Conservation (phyloP, 768 basidiomycete genomes). For the Suillus subluteus region DNA sequence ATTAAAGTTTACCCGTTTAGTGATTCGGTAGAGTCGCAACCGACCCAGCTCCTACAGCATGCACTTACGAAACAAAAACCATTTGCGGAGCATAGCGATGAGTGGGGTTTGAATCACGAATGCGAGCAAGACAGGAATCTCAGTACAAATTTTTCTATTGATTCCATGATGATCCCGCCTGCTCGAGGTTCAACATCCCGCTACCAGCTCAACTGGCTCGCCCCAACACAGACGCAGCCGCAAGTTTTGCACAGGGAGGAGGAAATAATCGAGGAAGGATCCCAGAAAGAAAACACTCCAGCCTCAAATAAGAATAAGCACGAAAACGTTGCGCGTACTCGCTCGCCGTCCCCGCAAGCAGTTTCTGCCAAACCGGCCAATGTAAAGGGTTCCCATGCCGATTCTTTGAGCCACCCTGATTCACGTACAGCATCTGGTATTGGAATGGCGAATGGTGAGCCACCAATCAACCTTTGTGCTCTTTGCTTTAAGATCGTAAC, state of each 20-base stretch:
- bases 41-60: slow-evolving; percentile 55
- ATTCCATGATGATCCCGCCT: slow-evolving; percentile 44
- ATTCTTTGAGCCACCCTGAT: slow-evolving; percentile 27
- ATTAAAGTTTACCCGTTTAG: slow-evolving; percentile 31
- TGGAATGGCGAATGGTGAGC: slow-evolving; percentile 37
- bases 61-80: slow-evolving; percentile 38
- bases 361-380: slow-evolving; percentile 28
- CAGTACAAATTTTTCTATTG: slow-evolving; percentile 42
- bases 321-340: slow-evolving; percentile 16
- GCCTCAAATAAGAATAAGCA: slow-evolving; percentile 23
- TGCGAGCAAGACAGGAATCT: slow-evolving; percentile 25
- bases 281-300: slow-evolving; percentile 57
- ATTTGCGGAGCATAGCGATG: slow-evolving; percentile 20
- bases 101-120: slow-evolving; percentile 20
- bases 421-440: slow-evolving; percentile 31
- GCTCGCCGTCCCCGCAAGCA: slow-evolving; percentile 27
- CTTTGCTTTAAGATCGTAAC: slow-evolving; percentile 27
- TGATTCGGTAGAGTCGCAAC: slow-evolving; percentile 53
- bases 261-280: slow-evolving; percentile 39
- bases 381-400: slow-evolving; percentile 28
- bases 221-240: slow-evolving; percentile 50
- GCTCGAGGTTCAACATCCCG: slow-evolving; percentile 40
- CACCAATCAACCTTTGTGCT: slow-evolving; percentile 24
- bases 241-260: slow-evolving; percentile 21
- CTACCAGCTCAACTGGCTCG: slow-evolving; percentile 64